These are phyloP conservation scores for Xylariaceae sp. DNA, from an alignment of 2,329 filamentous ascomycete genomes.

Conservation along the genomic window DNA sequence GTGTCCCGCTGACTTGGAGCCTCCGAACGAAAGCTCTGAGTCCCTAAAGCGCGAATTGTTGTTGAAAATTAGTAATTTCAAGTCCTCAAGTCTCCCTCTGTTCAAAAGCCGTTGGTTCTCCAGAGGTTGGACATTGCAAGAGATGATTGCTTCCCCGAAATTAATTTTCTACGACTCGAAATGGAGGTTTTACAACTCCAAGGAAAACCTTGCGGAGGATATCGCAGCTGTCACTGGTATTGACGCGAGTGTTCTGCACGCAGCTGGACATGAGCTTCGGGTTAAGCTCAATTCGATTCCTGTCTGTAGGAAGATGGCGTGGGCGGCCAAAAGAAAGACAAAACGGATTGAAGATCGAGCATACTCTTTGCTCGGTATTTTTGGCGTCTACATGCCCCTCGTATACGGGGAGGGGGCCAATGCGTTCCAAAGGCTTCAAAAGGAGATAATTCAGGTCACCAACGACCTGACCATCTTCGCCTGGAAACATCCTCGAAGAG, in stretches of 20 bases:
- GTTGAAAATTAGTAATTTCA: conserved; percentile 8
- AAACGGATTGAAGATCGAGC: conserved; percentile 26
- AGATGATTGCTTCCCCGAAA: conserved; percentile 21
- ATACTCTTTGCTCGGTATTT: conserved; percentile 28
- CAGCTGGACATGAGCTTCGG: neutral
- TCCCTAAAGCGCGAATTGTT: neutral
- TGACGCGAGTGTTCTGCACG: conserved; percentile 18
- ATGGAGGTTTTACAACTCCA: conserved; percentile 22
- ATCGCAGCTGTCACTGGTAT: conserved; percentile 21
- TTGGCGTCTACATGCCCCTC: conserved; percentile 28
- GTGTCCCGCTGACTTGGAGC: conserved; percentile 13
- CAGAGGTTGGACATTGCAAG: conserved; percentile 26
- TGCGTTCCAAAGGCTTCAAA: conserved; percentile 23
- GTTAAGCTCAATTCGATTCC: conserved; percentile 13
- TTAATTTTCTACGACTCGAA: conserved; percentile 22
- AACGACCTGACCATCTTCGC: conserved; percentile 27
- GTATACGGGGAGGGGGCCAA: conserved; percentile 27
- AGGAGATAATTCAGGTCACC: conserved; percentile 22
- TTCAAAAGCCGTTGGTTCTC: conserved; percentile 20
- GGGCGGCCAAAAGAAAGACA: conserved; percentile 24
- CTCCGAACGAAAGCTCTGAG: conserved; percentile 15
- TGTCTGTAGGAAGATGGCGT: conserved; percentile 24
- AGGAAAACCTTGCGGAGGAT: conserved; percentile 14
- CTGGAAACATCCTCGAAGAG: conserved; percentile 17
- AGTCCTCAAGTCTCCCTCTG: conserved; percentile 14